phyloP scores from a whole-genome alignment of 768 basidiomycete species.

The Pilatotrama ljubarskyi region DNA sequence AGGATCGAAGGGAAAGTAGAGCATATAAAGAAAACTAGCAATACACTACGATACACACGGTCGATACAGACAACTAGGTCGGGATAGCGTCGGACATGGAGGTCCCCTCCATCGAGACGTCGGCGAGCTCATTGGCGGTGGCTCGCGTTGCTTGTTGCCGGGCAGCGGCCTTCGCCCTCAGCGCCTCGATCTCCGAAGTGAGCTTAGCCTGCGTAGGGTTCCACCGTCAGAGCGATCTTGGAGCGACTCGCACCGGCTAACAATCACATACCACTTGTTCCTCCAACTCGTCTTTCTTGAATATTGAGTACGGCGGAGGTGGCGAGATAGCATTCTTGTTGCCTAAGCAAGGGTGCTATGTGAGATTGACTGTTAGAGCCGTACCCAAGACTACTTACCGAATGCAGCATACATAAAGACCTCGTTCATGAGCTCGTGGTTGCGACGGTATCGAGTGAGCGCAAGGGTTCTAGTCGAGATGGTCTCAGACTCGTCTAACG shows the following conservation, averaged over 20 bases:
- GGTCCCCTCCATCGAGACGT: conserved; percentile 22
- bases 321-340: conserved; percentile 42
- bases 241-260: neutral
- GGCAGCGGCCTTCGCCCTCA: conserved; percentile 51
- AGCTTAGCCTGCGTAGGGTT: conserved; percentile 50
- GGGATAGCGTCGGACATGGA: conserved; percentile 5
- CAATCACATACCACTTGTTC: conserved; percentile 49
- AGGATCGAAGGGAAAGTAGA: neutral
- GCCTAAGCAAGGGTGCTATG: conserved; percentile 32
- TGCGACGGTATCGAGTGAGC: conserved; percentile 69
- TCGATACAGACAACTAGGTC: neutral
- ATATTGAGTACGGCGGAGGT: conserved; percentile 57
- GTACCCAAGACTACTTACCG: conserved; percentile 35
- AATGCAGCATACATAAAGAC: conserved; percentile 76
- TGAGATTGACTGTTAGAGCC: neutral
- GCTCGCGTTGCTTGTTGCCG: conserved; percentile 35
- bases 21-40: neutral
- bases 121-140: conserved; percentile 6
- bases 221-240: neutral
- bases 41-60: conserved; percentile 17
- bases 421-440: conserved; percentile 84
- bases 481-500: conserved; percentile 43
- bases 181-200: conserved; percentile 55
- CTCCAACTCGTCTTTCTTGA: conserved; percentile 58
- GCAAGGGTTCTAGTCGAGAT: conserved; percentile 76